Percentiles rank a stretch among this genome's conserved stretches.
phyloP scores from a whole-genome alignment of 192 early-diverging fungal genomes.

The Lobulomyces angularis region DNA sequence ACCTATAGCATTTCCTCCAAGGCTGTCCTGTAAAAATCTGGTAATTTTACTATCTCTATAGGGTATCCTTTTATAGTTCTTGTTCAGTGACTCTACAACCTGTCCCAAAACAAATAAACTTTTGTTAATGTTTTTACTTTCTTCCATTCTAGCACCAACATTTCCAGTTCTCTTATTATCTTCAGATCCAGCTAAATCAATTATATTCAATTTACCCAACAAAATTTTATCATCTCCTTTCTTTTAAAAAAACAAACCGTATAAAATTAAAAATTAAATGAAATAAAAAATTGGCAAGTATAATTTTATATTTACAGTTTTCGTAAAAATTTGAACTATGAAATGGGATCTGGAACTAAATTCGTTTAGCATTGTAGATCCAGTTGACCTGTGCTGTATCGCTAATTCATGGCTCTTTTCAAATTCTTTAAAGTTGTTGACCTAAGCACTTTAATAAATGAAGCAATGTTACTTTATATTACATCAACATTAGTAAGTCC shows the following conservation, averaged over 20 bases:
- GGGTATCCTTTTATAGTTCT: slow-evolving; percentile 34
- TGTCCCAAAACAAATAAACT: slow-evolving; percentile 53
- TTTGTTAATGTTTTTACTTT: slow-evolving; percentile 55
- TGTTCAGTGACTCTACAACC: slow-evolving; percentile 51
- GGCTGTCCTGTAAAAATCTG: slow-evolving; percentile 47
- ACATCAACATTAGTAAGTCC: too few species aligned
- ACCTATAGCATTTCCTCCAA: slow-evolving; percentile 46
- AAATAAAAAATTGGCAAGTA: too few species aligned
- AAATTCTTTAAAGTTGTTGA: too few species aligned
- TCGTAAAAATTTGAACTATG: slow-evolving; percentile 39
- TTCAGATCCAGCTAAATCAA: slow-evolving; percentile 57
- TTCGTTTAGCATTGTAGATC: slow-evolving; percentile 51
- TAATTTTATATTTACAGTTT: slow-evolving; percentile 2
- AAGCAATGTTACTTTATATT: too few species aligned
- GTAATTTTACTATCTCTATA: slow-evolving; percentile 62
- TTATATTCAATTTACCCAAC: slow-evolving; percentile 41
- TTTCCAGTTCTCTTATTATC: slow-evolving; percentile 54
- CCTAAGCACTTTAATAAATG: too few species aligned
- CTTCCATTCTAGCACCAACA: slow-evolving; percentile 40
- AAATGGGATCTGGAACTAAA: slow-evolving; percentile 53
- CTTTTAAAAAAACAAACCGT: slow-evolving; percentile 19
- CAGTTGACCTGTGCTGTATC: slow-evolving; percentile 45
- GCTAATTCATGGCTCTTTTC: too few species aligned
- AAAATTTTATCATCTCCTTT: slow-evolving; percentile 17
- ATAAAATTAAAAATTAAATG: too few species aligned